Evolutionary conservation across 2,329 filamentous ascomycete species (phyloP), one percentile per base, ranked within the genome.

Genomic region (Didymella pomorum): DNA sequence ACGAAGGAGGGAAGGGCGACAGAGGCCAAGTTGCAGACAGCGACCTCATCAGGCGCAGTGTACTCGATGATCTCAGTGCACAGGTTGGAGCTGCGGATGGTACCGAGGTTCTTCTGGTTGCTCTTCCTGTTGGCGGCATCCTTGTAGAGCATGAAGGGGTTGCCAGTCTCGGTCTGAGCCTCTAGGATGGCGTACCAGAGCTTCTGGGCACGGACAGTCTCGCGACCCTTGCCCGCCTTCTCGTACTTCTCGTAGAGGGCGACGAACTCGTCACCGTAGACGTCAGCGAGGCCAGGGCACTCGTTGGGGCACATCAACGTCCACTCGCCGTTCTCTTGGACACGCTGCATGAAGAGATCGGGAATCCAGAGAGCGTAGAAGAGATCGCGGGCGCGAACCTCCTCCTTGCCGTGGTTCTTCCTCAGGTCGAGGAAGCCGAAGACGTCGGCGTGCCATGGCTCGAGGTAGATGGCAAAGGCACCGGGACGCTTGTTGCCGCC

Each of bases 71-170:
- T 99, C 81, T 99, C 95, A 49, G 94, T 98, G 88, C 95, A 99
- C 47, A 99, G 85, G 80, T 99, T 99, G 74, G 95, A 99, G 85
- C 92, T 97, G 79, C 93, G 93, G 72, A 99, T 99, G 63, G 93
- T 97, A 67, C 95, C 95, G 29, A 99, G 86, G 81, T 99, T 99
- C 89, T 99, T 98, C 84, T 99, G 95, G 87, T 99, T 99, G 85
- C 93, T 97, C 90, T 99, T 99, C 79, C 88, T 88, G 87, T 99
- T 99, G 87, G 91, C 94, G 74, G 89, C 86, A 81, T 99, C 95
- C 86, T 99, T 99, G 89, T 99, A 99, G 60, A 98, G 89, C 92
- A 99, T 99, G 82, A 97, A 99, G 47, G 95, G 95, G 81, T 96
- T 98, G 70, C 95, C 95, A 44, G 95, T 99, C 87, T 99, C 95